Evolutionary conservation across 1,284 basidiomycete species (phyloP).

Genomic region (Puccinia triticina): DNA sequence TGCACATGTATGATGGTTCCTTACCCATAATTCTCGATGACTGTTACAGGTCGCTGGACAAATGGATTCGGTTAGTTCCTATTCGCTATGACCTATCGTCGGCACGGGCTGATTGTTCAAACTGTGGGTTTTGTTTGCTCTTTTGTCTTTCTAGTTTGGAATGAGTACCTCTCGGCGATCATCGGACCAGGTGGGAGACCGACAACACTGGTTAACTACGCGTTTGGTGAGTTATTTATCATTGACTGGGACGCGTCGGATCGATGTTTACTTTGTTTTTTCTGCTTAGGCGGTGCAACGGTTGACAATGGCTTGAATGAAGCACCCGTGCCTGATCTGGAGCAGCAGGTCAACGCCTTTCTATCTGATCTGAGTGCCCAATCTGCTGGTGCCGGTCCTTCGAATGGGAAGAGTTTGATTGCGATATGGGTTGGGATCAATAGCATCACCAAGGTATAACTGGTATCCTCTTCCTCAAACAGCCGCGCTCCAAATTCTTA

Average conservation of each 20-base stretch:
- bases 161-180: conserved; percentile 38
- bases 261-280: neutral
- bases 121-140: neutral
- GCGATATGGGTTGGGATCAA: conserved; percentile 45
- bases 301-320: conserved; percentile 28
- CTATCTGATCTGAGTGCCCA: conserved; percentile 34
- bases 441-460: conserved; percentile 35
- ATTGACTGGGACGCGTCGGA: neutral
- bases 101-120: neutral
- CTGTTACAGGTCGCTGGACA: conserved; percentile 38
- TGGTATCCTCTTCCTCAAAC: neutral
- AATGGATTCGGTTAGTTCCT: conserved; percentile 34
- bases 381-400: conserved; percentile 42
- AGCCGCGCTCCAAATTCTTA: neutral
- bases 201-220: conserved; percentile 44
- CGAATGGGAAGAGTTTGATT: conserved; percentile 39
- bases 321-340: conserved; percentile 44
- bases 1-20: too few relatives aligned
- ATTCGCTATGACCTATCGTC: too few relatives aligned
- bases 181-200: conserved; percentile 36
- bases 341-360: conserved; percentile 35
- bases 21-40: neutral
- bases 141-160: conserved; percentile 30
- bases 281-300: conserved; percentile 34
- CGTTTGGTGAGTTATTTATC: conserved; percentile 12